Conservation (phyloP, 2,329 filamentous ascomycete species). For the Escovopsis weberi region DNA sequence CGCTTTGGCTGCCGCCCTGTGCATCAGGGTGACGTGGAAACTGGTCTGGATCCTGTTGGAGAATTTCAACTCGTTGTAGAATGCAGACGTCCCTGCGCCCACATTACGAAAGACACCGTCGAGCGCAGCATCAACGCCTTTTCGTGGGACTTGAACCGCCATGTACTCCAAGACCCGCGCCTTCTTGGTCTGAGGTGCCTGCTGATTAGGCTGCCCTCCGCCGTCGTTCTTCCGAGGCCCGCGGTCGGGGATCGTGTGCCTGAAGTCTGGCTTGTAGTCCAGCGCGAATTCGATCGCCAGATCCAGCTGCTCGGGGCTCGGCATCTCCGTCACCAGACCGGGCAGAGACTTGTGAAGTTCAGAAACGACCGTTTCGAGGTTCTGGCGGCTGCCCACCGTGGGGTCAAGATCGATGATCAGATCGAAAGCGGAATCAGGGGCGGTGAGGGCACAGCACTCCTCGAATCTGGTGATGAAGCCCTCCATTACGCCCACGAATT, state of each 20-base stretch:
- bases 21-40: conserved; percentile 92
- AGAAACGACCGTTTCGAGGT: conserved; percentile 65
- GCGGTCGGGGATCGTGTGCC: conserved; percentile 56
- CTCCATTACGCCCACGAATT: conserved; percentile 87
- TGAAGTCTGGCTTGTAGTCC: conserved; percentile 62
- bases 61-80: conserved; percentile 65
- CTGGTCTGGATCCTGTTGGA: conserved; percentile 62
- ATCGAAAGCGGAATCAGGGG: conserved; percentile 76
- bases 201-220: conserved; percentile 15
- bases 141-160: conserved; percentile 31
- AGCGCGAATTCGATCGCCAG: conserved; percentile 61
- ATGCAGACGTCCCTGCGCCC: conserved; percentile 28
- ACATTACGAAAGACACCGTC: conserved; percentile 52
- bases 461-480: conserved; percentile 83
- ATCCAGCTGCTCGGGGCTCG: conserved; percentile 61
- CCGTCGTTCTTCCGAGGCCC: conserved; percentile 18
- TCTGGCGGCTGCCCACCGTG: conserved; percentile 59
- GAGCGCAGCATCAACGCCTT: conserved; percentile 38
- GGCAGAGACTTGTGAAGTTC: conserved; percentile 67
- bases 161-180: conserved; percentile 42
- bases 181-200: conserved; percentile 21
- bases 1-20: conserved; percentile 49
- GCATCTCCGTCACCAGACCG: conserved; percentile 55
- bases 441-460: conserved; percentile 46
- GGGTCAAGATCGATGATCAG: conserved; percentile 74